phyloP scores from a whole-genome alignment of 768 basidiomycete genomes.

The Tricholoma sp. region DNA sequence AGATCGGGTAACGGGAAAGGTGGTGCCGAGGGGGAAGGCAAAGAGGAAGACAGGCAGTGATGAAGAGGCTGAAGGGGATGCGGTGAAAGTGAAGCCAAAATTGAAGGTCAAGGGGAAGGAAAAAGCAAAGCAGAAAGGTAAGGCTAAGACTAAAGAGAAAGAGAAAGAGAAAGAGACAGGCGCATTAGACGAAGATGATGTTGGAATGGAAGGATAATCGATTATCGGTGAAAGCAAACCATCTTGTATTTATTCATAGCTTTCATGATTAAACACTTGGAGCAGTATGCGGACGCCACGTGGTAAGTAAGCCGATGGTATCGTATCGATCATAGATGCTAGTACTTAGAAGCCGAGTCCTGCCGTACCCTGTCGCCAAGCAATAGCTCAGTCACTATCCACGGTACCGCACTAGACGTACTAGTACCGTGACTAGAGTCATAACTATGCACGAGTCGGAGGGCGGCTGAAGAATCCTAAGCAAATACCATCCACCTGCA shows the following conservation, averaged over 20 bases:
- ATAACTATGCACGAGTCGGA: no score
- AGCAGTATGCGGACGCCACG: no score
- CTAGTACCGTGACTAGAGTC: no score
- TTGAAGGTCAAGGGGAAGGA: slow-evolving; percentile 7
- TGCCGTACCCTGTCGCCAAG: no score
- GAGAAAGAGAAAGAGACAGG: neutral
- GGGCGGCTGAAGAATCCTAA: neutral
- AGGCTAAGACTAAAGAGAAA: neutral
- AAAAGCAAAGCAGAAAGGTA: slow-evolving; percentile 2
- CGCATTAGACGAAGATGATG: neutral
- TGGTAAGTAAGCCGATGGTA: no score
- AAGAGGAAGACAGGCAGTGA: neutral
- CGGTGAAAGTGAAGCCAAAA: neutral
- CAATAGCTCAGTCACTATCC: slow-evolving; percentile 7
- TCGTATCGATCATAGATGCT: no score
- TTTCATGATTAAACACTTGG: no score
- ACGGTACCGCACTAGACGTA: neutral
- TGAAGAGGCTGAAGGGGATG: neutral
- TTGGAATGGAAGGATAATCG: slow-evolving; percentile 5
- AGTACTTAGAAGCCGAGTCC: no score
- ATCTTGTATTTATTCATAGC: no score
- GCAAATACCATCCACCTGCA: neutral
- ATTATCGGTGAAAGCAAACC: no score
- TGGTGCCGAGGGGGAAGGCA: slow-evolving; percentile 4
- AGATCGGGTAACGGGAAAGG: slow-evolving; percentile 27